Evolutionary conservation across 805 yeast species (phyloP).

Genomic region (Candida vaughaniae): DNA sequence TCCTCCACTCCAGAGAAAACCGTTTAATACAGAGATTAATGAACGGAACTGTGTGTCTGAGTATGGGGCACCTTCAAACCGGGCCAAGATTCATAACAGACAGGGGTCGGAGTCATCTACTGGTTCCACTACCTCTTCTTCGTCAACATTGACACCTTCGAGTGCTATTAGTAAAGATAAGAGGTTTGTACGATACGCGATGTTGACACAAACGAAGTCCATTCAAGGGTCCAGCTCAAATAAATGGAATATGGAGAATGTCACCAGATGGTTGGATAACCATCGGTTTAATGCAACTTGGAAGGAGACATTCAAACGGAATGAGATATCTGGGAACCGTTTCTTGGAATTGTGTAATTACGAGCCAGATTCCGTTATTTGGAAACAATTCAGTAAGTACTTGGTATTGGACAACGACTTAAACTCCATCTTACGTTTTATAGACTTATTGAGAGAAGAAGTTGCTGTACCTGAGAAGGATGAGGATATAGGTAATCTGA

Average conservation of each 20-base stretch:
- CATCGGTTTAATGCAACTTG: slow-evolving; percentile 72
- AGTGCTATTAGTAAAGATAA: slow-evolving; percentile 34
- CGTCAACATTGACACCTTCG: slow-evolving; percentile 29
- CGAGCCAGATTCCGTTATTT: slow-evolving; percentile 46
- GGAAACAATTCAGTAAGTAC: slow-evolving; percentile 43
- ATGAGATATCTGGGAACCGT: slow-evolving; percentile 58
- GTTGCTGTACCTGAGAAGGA: slow-evolving; percentile 9
- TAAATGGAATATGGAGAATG: slow-evolving; percentile 74
- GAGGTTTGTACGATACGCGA: slow-evolving; percentile 42
- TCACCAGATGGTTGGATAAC: slow-evolving; percentile 63
- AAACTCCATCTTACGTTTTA: slow-evolving; percentile 52
- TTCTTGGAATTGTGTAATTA: slow-evolving; percentile 70
- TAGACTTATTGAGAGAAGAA: slow-evolving; percentile 19
- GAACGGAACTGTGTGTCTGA: slow-evolving; percentile 5
- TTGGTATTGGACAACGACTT: slow-evolving; percentile 43
- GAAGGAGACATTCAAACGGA: slow-evolving; percentile 60
- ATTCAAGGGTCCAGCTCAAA: slow-evolving; percentile 40
- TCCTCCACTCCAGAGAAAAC: slow-evolving; percentile 1
- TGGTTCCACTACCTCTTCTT: slow-evolving; percentile 26
- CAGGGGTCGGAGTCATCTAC: slow-evolving; percentile 37
- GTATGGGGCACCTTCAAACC: slow-evolving; percentile 4
- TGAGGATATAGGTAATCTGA: slow-evolving; percentile 5
- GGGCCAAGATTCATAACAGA: slow-evolving; percentile 15
- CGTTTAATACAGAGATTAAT: background rate
- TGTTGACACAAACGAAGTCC: slow-evolving; percentile 32